Evolutionary conservation across 2,329 filamentous ascomycete species (phyloP).

Genomic region (Ceratocystis diversiconidia): DNA sequence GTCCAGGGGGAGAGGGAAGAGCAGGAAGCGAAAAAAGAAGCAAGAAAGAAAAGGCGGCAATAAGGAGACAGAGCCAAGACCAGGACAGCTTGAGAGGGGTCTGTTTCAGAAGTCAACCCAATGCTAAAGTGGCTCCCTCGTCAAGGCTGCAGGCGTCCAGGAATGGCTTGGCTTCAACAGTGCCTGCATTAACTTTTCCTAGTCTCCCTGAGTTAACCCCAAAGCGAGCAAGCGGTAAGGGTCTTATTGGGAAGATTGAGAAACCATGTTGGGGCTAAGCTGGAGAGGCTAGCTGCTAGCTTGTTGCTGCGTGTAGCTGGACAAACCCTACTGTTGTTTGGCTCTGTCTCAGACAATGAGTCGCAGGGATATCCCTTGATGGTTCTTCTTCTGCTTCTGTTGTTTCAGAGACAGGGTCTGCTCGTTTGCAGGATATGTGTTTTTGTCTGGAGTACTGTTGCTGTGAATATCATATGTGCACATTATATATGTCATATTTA

Average conservation of each 20-base stretch:
- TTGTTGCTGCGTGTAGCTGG: background rate
- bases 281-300: background rate
- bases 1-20: background rate
- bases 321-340: background rate
- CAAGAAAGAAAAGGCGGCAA: background rate
- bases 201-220: background rate
- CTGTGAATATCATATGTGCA: too few species aligned
- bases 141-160: conserved; percentile 12
- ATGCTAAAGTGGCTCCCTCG: conserved; percentile 6
- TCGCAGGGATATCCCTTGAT: background rate
- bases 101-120: conserved; percentile 13
- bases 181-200: conserved; percentile 12
- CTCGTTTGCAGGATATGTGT: background rate
- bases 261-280: background rate
- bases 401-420: background rate
- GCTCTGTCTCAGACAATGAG: background rate
- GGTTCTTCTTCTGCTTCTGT: background rate
- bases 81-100: too few species aligned
- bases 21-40: background rate
- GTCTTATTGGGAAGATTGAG: background rate
- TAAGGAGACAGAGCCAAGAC: background rate
- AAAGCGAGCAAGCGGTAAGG: background rate
- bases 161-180: conserved; percentile 3
- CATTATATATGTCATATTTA: too few species aligned
- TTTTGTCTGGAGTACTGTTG: too few species aligned